Evolutionary conservation across 2,329 filamentous ascomycete genomes (phyloP), one percentile per base, ranked within the genome.

Genomic region (Colletotrichum sp.): DNA sequence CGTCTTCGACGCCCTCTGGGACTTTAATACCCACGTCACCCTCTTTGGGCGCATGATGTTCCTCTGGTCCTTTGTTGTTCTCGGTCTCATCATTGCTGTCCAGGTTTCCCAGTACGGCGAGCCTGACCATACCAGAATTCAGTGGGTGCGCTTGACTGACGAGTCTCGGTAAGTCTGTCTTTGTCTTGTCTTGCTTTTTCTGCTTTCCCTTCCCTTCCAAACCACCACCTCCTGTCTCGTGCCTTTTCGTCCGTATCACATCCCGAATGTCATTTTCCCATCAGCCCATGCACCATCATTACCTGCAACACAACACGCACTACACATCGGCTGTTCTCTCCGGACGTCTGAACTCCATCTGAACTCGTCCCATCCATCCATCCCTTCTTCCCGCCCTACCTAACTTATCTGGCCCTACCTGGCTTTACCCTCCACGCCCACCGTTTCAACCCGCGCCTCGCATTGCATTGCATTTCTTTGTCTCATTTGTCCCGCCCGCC

Each of bases 61-160:
- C 29, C 66, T 79, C 43, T 73, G 75, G 64, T 61, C 66, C 38
- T 79, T 78, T 38, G 63, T 77, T 43, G n/a, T 72, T 8, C 62
- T 75, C 29, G 77, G 77, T 21, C 69, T 79, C 43, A 55, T 79
- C 24, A 62, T 79, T 54, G 74, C 73, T n/a, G 69, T 76, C 18
- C 77, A 78, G 66, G 47, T 72, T 9, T 78, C 77, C 6, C 77
- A 78, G 65, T 62, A 69, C 31, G 68, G 75, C 21, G 75, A 76
- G 18, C 66, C 66, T 24, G 65, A 74, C 12, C 58, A 63, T 15
- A 31, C 43, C 11, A 76, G 76, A 55, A 64, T 76, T 21, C 61
- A 65, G 34, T 78, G 77, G 76, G 70, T 76, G 51, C 73, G 70
- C 24, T 64, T 78, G 61, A 78, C 70, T 13, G 47, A 75, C 36